phyloP scores from a whole-genome alignment of 2,329 filamentous ascomycete species.

The Claviceps digitariae region DNA sequence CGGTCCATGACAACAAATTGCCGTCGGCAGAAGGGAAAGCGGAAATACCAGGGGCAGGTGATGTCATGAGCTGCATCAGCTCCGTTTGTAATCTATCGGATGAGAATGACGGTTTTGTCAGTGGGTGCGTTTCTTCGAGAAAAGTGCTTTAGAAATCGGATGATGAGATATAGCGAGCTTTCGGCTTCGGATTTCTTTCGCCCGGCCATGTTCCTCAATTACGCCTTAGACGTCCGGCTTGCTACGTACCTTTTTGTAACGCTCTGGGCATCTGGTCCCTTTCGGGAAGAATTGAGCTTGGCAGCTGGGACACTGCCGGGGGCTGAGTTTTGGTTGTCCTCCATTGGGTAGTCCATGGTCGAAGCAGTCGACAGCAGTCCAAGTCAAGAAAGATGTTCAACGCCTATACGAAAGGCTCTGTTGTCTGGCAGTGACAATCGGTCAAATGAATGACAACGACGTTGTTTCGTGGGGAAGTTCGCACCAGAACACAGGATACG shows the following conservation, averaged over 20 bases:
- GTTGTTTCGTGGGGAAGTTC: not conserved
- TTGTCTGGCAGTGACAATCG: not conserved
- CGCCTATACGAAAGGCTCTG: not conserved
- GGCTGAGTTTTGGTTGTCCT: conserved; percentile 52
- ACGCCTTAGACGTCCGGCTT: not conserved
- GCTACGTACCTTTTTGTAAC: conserved; percentile 57
- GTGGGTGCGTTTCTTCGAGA: not conserved
- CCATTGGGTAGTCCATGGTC: conserved; percentile 31
- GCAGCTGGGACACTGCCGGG: conserved; percentile 47
- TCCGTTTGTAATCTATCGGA: conserved; percentile 74
- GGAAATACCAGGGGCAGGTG: conserved; percentile 81
- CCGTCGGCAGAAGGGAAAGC: conserved; percentile 86
- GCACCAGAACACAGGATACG: not conserved
- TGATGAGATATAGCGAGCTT: not conserved
- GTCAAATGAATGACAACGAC: not conserved
- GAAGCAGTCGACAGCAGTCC: not conserved
- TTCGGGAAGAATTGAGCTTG: conserved; percentile 45
- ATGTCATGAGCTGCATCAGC: conserved; percentile 97
- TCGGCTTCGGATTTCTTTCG: too few species aligned
- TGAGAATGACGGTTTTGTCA: not conserved
- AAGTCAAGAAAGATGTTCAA: not conserved
- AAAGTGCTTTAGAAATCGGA: not conserved
- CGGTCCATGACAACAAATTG: conserved; percentile 85
- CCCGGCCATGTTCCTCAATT: too few species aligned
- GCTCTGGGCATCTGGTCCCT: conserved; percentile 53